Conservation (phyloP, 768 basidiomycete species). For the Naganishia vaughanmartiniae region DNA sequence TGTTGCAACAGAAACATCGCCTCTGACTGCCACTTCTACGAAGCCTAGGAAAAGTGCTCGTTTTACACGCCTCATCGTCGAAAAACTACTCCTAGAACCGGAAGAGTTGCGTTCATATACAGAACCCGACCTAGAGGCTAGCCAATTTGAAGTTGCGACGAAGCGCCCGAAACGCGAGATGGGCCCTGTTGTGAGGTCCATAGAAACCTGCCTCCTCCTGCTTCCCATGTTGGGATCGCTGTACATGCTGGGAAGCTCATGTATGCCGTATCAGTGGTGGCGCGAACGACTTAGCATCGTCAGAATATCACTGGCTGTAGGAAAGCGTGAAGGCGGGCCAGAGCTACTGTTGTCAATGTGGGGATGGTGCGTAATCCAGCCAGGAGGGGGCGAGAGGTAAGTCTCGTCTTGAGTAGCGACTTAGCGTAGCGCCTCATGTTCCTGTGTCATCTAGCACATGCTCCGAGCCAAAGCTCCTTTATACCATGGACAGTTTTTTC, state of each 20-base stretch:
- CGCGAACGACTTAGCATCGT: constrained; percentile 25
- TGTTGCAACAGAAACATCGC: background rate
- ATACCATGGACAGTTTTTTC: constrained; percentile 23
- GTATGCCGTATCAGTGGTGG: constrained; percentile 24
- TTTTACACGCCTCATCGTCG: constrained; percentile 7
- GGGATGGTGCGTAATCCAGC: constrained; percentile 24
- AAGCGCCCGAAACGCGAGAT: background rate
- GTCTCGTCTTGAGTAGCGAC: background rate
- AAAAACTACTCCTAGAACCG: background rate
- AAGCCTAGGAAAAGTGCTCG: constrained; percentile 4
- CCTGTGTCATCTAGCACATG: background rate
- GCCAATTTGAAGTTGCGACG: background rate
- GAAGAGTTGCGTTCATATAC: background rate
- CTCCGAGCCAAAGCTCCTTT: constrained; percentile 18
- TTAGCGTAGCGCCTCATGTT: no score
- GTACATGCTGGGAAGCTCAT: constrained; percentile 25
- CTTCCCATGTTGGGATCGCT: constrained; percentile 16
- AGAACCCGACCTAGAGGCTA: background rate
- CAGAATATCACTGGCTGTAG: background rate
- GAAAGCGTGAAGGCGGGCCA: background rate
- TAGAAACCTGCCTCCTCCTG: constrained; percentile 17
- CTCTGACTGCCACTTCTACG: background rate
- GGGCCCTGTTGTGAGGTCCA: background rate
- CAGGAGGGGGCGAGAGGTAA: constrained; percentile 4
- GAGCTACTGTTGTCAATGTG: constrained; percentile 11